A percentile compares a stretch with the other conserved stretches of the same genome.
These are phyloP conservation scores for Xylaria bambusicola DNA, from an alignment of 495 filamentous ascomycete genomes.

Conservation along the genomic window DNA sequence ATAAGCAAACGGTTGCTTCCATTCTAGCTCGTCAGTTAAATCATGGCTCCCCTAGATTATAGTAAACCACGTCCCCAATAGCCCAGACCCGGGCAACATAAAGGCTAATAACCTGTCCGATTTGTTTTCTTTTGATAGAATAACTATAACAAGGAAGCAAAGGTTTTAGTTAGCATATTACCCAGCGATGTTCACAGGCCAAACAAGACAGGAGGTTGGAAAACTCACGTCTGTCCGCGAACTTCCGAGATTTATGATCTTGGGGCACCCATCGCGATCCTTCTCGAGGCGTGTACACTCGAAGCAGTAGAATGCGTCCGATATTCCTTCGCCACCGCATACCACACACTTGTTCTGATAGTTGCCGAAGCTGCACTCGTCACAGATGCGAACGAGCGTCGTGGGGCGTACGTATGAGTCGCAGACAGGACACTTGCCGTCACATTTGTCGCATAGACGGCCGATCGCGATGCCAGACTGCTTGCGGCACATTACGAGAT, in stretches of 20 bases:
- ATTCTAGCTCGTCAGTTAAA: neutral
- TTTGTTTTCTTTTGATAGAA: conserved; percentile 59
- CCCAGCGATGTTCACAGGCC: too few relatives aligned
- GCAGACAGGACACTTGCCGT: conserved; percentile 99
- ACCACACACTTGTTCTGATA: conserved; percentile 99
- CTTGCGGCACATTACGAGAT: conserved; percentile 99
- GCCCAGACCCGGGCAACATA: conserved; percentile 45
- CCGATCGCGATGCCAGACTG: conserved; percentile 97
- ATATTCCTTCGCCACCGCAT: conserved; percentile 97
- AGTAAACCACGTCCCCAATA: conserved; percentile 8
- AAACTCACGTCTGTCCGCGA: conserved; percentile 87
- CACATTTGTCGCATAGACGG: conserved; percentile 99
- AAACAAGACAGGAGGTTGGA: neutral
- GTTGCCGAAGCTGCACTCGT: conserved; percentile 99
- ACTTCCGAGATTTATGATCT: conserved; percentile 98
- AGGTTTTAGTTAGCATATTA: too few relatives aligned
- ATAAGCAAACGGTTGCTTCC: conserved; percentile 12
- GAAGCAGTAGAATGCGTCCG: conserved; percentile 99
- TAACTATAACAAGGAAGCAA: conserved; percentile 35
- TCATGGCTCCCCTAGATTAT: neutral
- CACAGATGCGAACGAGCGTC: conserved; percentile 95
- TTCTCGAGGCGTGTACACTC: conserved; percentile 98
- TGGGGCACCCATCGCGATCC: conserved; percentile 95
- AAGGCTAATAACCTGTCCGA: conserved; percentile 47
- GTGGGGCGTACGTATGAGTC: conserved; percentile 98